Conservation (phyloP, 345 rosid species). For the Hibiscus trionum region DNA sequence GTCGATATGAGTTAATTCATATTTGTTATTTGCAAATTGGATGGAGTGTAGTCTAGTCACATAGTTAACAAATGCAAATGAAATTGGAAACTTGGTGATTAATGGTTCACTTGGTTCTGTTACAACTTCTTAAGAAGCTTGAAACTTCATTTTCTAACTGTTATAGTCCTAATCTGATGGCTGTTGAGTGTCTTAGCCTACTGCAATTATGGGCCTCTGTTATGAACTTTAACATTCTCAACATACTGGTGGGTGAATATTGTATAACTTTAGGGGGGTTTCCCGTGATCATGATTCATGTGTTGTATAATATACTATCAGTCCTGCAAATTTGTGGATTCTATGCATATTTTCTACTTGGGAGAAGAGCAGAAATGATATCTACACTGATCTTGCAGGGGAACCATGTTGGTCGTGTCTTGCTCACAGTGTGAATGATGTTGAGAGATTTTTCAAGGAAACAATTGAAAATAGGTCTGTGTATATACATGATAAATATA, state of each 20-base stretch:
- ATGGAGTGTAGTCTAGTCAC: background rate
- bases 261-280: background rate
- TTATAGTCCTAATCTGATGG: background rate
- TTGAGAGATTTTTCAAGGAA: slow-evolving; percentile 76
- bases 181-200: background rate
- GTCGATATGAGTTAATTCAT: background rate
- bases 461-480: slow-evolving; percentile 79
- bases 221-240: background rate
- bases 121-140: background rate
- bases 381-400: slow-evolving; percentile 38
- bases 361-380: slow-evolving; percentile 6
- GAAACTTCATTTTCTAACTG: background rate
- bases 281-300: background rate
- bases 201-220: background rate
- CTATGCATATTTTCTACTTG: background rate
- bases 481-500: background rate
- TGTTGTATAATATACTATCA: background rate
- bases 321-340: background rate
- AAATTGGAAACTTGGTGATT: background rate
- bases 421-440: slow-evolving; percentile 53
- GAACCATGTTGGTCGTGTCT: slow-evolving; percentile 77
- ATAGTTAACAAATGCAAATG: slow-evolving; percentile 2
- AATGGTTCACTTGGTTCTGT: background rate
- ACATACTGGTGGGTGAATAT: background rate
- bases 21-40: background rate